Base-by-base conservation (phyloP, 192 early-diverging fungal genomes). In the Rhizophagus prolifer region DNA sequence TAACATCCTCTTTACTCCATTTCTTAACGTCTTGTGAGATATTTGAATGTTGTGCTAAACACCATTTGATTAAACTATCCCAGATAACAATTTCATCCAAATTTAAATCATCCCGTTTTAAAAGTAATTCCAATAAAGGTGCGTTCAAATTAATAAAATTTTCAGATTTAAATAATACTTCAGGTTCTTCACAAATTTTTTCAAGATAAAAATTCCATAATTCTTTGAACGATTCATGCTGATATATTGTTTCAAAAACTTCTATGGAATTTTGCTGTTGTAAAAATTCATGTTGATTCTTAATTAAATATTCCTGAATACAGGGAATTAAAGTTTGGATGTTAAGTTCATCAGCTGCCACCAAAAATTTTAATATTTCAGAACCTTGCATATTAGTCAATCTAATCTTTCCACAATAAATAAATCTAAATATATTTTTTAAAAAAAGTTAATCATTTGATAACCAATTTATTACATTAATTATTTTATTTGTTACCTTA, bases 21-120 rank as follows among this genome's bases (percentile, higher is more conserved):
- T 19, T 13, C 2, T 30, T 63, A 10, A 63, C 25, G 2, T 63
- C 28, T 5, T 25, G 7, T 0, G 61, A 28, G 13, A 25, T 3
- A 9, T 13, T 30, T 8, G 61, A 12, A 30, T 12, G 9, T 46
- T 23, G 30, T 16, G n/a, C 68, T 3, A 70, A 41, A 23, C 30
- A 12, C 68, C 68, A 70, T 7, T 70, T 70, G 14, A 70, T 23
- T 21, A 70, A 10, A 41, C 5, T 19, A 4, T 70, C 41, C 68
- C 68, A 70, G 7, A 70, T 70, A 7, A 31, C 6, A 23, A 70
- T 46, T 70, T 70, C 68, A 31, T 31, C 34, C 6, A 70, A 31
- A 70, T 25, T 9, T 2, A 70, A 34, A 46, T 70, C 68, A 21
- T 70, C 68, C 10, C 68, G 5, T 16, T 47, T 47, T 14, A 47